These are phyloP conservation scores for Rhodotorula sp. DNA, from an alignment of 1,284 basidiomycete species.

Conservation along the genomic window DNA sequence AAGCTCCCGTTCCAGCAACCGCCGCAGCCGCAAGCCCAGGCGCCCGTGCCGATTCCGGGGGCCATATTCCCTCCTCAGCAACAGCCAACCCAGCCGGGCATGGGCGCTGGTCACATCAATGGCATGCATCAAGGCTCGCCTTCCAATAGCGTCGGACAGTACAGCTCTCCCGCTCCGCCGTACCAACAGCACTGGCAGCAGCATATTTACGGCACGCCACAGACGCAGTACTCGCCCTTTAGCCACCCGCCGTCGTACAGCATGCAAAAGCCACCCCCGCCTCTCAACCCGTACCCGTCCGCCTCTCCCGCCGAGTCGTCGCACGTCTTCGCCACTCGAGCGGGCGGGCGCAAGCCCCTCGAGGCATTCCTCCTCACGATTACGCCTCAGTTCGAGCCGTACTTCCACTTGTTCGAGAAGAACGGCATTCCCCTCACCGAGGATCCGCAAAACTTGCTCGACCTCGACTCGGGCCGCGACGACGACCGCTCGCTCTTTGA, in stretches of 20 bases:
- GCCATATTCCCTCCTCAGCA: too few species aligned
- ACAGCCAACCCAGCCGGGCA: too few species aligned
- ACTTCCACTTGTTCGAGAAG: neutral
- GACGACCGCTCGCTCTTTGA: conserved; percentile 10
- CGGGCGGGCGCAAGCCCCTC: neutral
- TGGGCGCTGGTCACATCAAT: too few species aligned
- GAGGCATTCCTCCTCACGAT: conserved; percentile 10
- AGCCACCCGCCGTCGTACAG: neutral
- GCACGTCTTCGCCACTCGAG: neutral
- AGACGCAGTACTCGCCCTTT: neutral
- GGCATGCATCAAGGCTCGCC: too few species aligned
- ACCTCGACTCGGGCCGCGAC: neutral
- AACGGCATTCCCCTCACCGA: conserved; percentile 3
- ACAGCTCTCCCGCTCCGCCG: too few species aligned
- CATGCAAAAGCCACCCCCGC: neutral
- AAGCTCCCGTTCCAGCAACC: too few species aligned
- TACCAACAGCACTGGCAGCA: too few species aligned
- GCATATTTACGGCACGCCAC: neutral
- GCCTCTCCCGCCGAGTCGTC: too few species aligned
- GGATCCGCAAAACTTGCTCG: neutral
- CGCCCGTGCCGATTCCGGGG: too few species aligned
- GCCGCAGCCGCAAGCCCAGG: too few species aligned
- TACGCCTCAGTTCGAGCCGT: neutral
- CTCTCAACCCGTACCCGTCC: neutral
- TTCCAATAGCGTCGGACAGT: too few species aligned